Conservation (phyloP, 306 rosid genomes). For the Corylus avellana region DNA sequence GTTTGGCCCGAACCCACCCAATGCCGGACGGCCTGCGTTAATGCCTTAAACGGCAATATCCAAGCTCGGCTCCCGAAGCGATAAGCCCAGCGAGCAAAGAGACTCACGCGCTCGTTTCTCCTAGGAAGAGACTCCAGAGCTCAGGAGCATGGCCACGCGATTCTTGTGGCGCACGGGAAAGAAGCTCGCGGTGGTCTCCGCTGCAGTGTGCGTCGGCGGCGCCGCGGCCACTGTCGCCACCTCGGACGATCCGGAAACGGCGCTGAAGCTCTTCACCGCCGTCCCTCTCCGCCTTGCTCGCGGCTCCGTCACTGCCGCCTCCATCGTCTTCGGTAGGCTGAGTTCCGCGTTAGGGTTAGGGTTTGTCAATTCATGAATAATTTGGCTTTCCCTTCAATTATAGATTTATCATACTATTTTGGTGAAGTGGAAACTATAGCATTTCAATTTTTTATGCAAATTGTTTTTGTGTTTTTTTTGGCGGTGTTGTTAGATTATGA, state of each 20-base stretch:
- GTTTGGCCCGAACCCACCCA: background rate
- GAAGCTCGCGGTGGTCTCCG: conserved; percentile 50
- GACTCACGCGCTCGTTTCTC: background rate
- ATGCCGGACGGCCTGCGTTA: too few species aligned
- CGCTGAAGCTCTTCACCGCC: conserved; percentile 69
- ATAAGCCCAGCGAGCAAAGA: too few species aligned
- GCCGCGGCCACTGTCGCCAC: conserved; percentile 65
- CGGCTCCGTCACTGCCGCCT: conserved; percentile 67
- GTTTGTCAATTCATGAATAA: background rate
- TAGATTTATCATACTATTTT: background rate
- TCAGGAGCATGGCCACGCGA: conserved; percentile 52
- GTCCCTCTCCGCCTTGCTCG: conserved; percentile 80
- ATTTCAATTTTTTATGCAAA: conserved; percentile 6
- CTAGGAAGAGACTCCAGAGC: background rate
- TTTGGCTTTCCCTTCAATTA: too few species aligned
- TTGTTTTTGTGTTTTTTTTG: background rate
- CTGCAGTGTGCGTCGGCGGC: conserved; percentile 64
- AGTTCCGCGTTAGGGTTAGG: background rate
- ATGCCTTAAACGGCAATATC: too few species aligned
- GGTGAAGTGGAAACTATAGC: conserved; percentile 23
- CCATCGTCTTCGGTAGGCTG: conserved; percentile 69
- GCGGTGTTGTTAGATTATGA: conserved; percentile 64
- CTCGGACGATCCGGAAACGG: conserved; percentile 74
- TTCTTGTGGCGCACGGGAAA: conserved; percentile 76
- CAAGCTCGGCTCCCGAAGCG: too few species aligned